Base-by-base conservation (phyloP, 345 rosid genomes). In the Fremontodendron californicum region DNA sequence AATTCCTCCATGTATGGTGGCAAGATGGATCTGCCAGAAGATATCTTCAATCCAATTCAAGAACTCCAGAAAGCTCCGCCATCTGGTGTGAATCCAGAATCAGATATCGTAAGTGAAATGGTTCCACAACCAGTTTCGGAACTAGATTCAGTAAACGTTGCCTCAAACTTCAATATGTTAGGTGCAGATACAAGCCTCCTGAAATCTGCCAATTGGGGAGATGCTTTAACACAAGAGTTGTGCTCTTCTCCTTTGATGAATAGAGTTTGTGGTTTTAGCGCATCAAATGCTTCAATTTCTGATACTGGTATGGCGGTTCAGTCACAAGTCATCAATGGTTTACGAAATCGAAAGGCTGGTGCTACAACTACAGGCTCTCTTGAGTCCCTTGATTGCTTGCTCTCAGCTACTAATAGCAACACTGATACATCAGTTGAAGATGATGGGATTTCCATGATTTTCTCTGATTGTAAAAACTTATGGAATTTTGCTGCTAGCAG, bases 321-420 rank as follows among this genome's bases (percentile, higher is more conserved):
- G 19, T 54, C 78, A 42, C 77, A 77, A 66, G 69, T 79, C 78
- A 82, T 77, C 78, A 78, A 73, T 66, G 78, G 62, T 27, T 55
- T 81, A 31, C 63, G 43, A 75, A 72, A 77, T 39, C 75, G 68
- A 31, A 43, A 48, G 79, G 73, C 40, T 78, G 77, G 64, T 73
- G 75, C 87, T 65, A 73, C 81, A 73, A 75, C 85, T 25, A 75
- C 82, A 27, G 81, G 75, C 49, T 85, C 89, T 60, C 73, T 84
- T 0, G 89, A 84, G 49, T 85, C 97, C 6, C 77, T 90, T 2
- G 97, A 90, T 75, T 88, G 96, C 84, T 86, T 94, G 84, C 66
- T 91, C 42, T 92, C 96, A 49, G 92, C 85, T 1, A 78, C 90
- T 40, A 94, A 88, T 61, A 89, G 90, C 88, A 89, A 85, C 88